Evolutionary conservation across 164 flowering plant species (phyloP).

Genomic region (Berberis vulgaris): DNA sequence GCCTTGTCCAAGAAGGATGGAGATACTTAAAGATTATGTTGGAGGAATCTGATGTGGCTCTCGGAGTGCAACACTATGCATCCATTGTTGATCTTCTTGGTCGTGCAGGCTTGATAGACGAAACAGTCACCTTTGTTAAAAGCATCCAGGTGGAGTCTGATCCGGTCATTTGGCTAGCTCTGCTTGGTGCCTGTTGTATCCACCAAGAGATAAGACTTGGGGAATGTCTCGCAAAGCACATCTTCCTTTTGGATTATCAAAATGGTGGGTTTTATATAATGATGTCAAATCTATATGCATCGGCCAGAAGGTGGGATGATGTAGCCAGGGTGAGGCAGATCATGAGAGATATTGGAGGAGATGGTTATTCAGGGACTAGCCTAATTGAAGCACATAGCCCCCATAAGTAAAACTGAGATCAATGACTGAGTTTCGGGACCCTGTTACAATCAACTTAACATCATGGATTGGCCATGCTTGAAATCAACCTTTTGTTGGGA

Average conservation of each 20-base stretch:
- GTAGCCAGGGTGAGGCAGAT: slow-evolving; percentile 37
- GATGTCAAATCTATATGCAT: slow-evolving; percentile 51
- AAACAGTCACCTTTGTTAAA: slow-evolving; percentile 22
- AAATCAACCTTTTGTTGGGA: too few relatives aligned
- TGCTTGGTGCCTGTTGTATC: slow-evolving; percentile 30
- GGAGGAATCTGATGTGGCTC: slow-evolving; percentile 28
- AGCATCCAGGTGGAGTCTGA: slow-evolving; percentile 30
- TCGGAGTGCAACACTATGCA: slow-evolving; percentile 30
- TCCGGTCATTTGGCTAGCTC: slow-evolving; percentile 36
- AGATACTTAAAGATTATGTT: slow-evolving; percentile 24
- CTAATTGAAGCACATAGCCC: slow-evolving; percentile 11
- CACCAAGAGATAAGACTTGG: slow-evolving; percentile 36
- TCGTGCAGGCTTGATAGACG: slow-evolving; percentile 33
- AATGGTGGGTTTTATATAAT: slow-evolving; percentile 36
- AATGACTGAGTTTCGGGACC: too few relatives aligned
- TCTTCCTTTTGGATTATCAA: slow-evolving; percentile 23
- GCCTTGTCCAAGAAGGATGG: slow-evolving; percentile 32
- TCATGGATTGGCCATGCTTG: too few relatives aligned
- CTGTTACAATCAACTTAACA: too few relatives aligned
- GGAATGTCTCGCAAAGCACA: slow-evolving; percentile 27
- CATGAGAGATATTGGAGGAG: slow-evolving; percentile 35
- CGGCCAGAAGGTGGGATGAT: slow-evolving; percentile 36
- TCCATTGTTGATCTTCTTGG: slow-evolving; percentile 35
- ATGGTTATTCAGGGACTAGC: slow-evolving; percentile 36
- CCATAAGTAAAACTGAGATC: too few relatives aligned